phyloP scores from a whole-genome alignment of 169 alveolate species.

The Cystoisospora suis region DNA sequence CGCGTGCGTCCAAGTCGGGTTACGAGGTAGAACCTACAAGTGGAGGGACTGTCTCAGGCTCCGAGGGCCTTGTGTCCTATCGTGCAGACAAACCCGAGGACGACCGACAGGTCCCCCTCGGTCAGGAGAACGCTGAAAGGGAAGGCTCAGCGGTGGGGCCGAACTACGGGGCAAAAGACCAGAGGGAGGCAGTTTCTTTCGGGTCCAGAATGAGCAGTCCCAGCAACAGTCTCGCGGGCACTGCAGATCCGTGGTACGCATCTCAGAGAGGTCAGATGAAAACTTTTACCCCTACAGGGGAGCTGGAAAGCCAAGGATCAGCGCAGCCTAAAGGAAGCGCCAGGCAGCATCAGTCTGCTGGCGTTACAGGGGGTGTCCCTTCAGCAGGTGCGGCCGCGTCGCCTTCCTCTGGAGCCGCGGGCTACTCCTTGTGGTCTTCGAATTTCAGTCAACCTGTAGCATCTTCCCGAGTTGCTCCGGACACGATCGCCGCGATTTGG shows the following conservation, averaged over 20 bases:
- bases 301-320: background rate
- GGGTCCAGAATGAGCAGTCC: no score
- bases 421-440: constrained; percentile 46
- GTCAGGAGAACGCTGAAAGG: no score
- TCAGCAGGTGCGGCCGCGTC: background rate
- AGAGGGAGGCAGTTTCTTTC: background rate
- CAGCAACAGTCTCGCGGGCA: background rate
- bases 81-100: no score
- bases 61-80: no score
- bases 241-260: no score
- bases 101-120: no score
- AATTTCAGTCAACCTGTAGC: constrained; percentile 52
- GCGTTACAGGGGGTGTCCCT: background rate
- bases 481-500: constrained; percentile 56
- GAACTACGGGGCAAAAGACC: background rate
- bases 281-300: no score
- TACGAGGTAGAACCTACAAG: no score
- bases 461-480: constrained; percentile 46
- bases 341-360: background rate
- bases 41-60: no score
- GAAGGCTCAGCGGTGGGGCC: constrained; percentile 9
- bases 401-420: constrained; percentile 17
- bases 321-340: background rate
- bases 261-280: no score
- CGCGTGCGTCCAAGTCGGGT: no score